Evolutionary conservation across 2,329 filamentous ascomycete species (phyloP).

Genomic region (Aureobasidium zeae): DNA sequence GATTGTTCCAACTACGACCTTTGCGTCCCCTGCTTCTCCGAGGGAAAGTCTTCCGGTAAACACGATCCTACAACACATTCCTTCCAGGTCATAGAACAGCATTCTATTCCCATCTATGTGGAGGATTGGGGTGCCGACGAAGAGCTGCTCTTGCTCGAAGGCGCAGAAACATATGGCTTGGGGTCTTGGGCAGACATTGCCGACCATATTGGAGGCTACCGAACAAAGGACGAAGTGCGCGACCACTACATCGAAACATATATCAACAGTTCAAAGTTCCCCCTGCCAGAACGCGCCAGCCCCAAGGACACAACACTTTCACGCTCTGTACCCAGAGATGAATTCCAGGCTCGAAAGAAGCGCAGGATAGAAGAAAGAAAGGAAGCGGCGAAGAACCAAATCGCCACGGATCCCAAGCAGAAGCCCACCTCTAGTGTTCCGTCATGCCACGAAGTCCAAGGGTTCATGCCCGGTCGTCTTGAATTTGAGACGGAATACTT

Average conservation of each 20-base stretch:
- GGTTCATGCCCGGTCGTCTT: constrained; percentile 94
- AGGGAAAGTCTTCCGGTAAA: constrained; percentile 67
- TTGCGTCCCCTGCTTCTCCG: constrained; percentile 88
- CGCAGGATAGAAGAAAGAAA: constrained; percentile 84
- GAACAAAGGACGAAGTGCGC: constrained; percentile 88
- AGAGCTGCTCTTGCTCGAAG: constrained; percentile 85
- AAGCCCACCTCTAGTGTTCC: constrained; percentile 94
- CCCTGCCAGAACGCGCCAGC: constrained; percentile 76
- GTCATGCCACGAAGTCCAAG: constrained; percentile 93
- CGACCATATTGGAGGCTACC: constrained; percentile 92
- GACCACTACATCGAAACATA: constrained; percentile 90
- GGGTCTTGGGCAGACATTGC: constrained; percentile 98
- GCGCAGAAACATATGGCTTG: constrained; percentile 89
- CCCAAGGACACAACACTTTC: constrained; percentile 71
- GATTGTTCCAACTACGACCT: constrained; percentile 91
- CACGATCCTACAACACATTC: constrained; percentile 82
- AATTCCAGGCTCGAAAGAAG: constrained; percentile 91
- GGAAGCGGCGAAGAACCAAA: constrained; percentile 73
- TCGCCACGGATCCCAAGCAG: constrained; percentile 78
- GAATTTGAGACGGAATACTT: constrained; percentile 97
- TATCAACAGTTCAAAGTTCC: constrained; percentile 73
- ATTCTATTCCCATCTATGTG: constrained; percentile 94
- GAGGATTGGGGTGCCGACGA: constrained; percentile 96
- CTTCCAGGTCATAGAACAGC: constrained; percentile 93
- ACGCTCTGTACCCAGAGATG: constrained; percentile 73